Base-by-base conservation (phyloP, 2,329 filamentous ascomycete genomes). In the Beauveria australis region DNA sequence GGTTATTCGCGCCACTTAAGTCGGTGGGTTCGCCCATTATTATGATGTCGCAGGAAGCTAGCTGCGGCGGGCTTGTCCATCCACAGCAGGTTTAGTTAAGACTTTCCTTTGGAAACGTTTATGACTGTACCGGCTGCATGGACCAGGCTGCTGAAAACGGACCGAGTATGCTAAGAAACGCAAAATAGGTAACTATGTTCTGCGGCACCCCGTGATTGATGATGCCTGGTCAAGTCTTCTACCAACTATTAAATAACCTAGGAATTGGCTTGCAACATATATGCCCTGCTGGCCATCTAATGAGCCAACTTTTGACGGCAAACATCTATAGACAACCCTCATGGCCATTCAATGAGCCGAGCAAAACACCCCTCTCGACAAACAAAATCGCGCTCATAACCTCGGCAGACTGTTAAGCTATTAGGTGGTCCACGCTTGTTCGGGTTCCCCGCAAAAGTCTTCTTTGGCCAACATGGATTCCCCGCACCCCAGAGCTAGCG, bases 401-500 rank as follows among this genome's bases (percentile, higher is more conserved):
- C 56, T 59, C 56, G 56, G 56, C 24, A 51, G 2, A 33, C 40
- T 18, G 37, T 10, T 26, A 16, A 33, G 40, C 5, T 3, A 7
- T 26, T n/a, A 59, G 24, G 47, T 5, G 47, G 37, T 12, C 56
- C 47, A 52, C 37, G 26, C 46, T 22, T 44, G 33, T 43, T 8
- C 19, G 26, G 37, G 47, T 26, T 33, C 52, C 56, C 55, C 55
- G 55, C 55, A 51, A 49, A 18, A 51, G 8, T 26, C 33, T 30
- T n/a, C 22, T 22, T 51, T 41, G 30, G 16, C 28, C 22, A 30
- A 40, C 56, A 59, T 52, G 46, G 56, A 19, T 57, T 59, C 56
- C 56, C 56, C 56, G 56, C 56, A 46, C 37, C 47, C 44, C 37
- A 43, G 46, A 59, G 56, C 47, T 44, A 44, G 56, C 56, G 47